Conservation (phyloP, 2,329 filamentous ascomycete genomes). For the Camillea tinctor region DNA sequence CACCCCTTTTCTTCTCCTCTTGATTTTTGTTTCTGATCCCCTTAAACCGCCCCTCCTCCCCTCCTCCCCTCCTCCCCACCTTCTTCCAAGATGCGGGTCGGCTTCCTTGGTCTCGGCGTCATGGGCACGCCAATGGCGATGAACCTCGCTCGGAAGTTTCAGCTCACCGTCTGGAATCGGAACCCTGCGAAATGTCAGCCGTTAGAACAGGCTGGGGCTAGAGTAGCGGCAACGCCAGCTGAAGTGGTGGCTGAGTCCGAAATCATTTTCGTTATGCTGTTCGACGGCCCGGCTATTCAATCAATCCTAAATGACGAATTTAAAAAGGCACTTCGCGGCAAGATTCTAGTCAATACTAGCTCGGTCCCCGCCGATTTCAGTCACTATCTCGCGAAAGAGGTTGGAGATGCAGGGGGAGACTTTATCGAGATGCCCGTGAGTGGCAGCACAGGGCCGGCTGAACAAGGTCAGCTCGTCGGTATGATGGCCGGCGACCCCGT, state of each 20-base stretch:
- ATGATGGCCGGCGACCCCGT: constrained; percentile 32
- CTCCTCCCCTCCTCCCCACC: too few relatives aligned
- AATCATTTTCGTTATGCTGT: constrained; percentile 33
- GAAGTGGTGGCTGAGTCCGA: constrained; percentile 28
- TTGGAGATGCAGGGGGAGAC: constrained; percentile 25
- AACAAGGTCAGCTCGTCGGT: constrained; percentile 33
- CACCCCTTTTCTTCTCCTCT: neutral
- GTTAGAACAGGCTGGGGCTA: constrained; percentile 22
- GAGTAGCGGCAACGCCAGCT: constrained; percentile 23
- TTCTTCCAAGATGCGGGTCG: constrained; percentile 19
- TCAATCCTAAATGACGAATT: constrained; percentile 26
- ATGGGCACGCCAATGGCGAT: constrained; percentile 37
- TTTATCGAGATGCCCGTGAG: constrained; percentile 38
- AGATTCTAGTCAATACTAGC: constrained; percentile 33
- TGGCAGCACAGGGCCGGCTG: constrained; percentile 34
- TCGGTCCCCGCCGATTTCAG: constrained; percentile 30
- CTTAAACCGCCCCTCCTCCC: too few relatives aligned
- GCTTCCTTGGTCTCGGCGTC: constrained; percentile 33
- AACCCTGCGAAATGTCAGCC: constrained; percentile 26
- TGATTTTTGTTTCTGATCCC: too few relatives aligned
- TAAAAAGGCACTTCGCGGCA: constrained; percentile 25
- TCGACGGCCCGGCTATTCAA: constrained; percentile 26
- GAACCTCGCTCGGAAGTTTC: constrained; percentile 28
- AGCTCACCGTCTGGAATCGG: constrained; percentile 33
- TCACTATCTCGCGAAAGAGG: constrained; percentile 20